Evolutionary conservation across 768 basidiomycete species (phyloP).

Genomic region (Mycena sanguinolenta): DNA sequence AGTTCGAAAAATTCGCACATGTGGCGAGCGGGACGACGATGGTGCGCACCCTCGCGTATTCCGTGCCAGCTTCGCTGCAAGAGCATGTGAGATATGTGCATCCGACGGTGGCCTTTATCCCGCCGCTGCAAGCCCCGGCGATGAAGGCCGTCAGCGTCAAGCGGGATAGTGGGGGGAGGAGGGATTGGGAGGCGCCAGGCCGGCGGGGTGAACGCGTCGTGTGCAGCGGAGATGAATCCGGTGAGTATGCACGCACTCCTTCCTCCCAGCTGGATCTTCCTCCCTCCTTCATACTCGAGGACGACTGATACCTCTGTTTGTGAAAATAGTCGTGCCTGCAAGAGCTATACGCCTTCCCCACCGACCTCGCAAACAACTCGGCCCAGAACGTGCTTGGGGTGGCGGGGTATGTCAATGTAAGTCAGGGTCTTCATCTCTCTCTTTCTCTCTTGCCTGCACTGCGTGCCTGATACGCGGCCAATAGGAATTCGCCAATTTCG

Average conservation of each 20-base stretch:
- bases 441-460: too few species aligned
- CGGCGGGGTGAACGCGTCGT: background rate
- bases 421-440: background rate
- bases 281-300: too few species aligned
- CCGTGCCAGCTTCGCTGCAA: constrained; percentile 13
- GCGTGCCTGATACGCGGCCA: too few species aligned
- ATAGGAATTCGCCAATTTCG: too few species aligned
- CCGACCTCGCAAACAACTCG: constrained; percentile 3
- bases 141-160: constrained; percentile 3
- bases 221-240: constrained; percentile 5
- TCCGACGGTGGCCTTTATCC: constrained; percentile 42
- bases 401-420: constrained; percentile 43
- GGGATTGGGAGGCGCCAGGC: too few species aligned
- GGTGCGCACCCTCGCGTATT: constrained; percentile 23
- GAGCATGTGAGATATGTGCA: constrained; percentile 62
- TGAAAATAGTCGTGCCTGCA: too few species aligned
- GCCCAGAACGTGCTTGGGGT: constrained; percentile 46
- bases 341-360: constrained; percentile 17
- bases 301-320: too few species aligned
- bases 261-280: too few species aligned
- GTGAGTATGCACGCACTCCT: background rate
- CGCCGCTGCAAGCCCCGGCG: background rate
- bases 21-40: constrained; percentile 6
- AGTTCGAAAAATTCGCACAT: constrained; percentile 15
- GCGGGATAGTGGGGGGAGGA: background rate